These are phyloP conservation scores for Candida glucosophila DNA, from an alignment of 1,139 yeast genomes.

Conservation along the genomic window DNA sequence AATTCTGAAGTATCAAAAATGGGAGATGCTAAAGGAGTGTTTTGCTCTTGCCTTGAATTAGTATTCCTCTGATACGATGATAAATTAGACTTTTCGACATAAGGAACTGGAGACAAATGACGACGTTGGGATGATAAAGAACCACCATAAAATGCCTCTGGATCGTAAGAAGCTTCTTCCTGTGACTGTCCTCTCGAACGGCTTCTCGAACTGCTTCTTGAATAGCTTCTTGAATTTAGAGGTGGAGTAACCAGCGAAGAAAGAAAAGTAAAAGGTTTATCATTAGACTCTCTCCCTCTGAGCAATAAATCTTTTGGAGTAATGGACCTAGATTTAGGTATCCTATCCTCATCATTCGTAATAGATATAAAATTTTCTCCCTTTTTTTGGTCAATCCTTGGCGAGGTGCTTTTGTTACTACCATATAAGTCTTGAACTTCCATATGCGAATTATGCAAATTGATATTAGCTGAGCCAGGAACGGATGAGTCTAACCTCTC, in stretches of 20 bases:
- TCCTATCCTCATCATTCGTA: slow-evolving; percentile 8
- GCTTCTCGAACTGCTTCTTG: slow-evolving; percentile 6
- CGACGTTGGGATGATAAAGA: slow-evolving; percentile 43
- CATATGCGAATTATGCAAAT: too few relatives aligned
- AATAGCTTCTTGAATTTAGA: slow-evolving; percentile 9
- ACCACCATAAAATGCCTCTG: slow-evolving; percentile 23
- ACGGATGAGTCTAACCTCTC: background rate
- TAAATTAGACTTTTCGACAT: slow-evolving; percentile 38
- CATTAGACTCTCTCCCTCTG: slow-evolving; percentile 17
- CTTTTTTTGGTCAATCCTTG: slow-evolving; percentile 9
- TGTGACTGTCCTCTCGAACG: slow-evolving; percentile 13
- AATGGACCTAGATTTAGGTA: slow-evolving; percentile 13
- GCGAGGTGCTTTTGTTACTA: slow-evolving; percentile 13
- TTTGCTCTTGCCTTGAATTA: slow-evolving; percentile 11
- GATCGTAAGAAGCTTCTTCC: slow-evolving; percentile 16
- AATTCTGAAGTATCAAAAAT: slow-evolving; percentile 9
- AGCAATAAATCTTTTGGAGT: slow-evolving; percentile 35
- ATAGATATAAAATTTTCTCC: slow-evolving; percentile 17
- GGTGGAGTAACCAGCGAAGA: slow-evolving; percentile 12
- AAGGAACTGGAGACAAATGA: slow-evolving; percentile 46
- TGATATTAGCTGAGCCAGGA: too few relatives aligned
- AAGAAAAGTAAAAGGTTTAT: slow-evolving; percentile 10
- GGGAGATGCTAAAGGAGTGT: slow-evolving; percentile 43
- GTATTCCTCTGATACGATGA: slow-evolving; percentile 50
- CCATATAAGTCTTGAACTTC: background rate